Evolutionary conservation across 1,139 yeast genomes (phyloP), one percentile per base, ranked within the genome.

Genomic region (Geotrichum aggregatum): DNA sequence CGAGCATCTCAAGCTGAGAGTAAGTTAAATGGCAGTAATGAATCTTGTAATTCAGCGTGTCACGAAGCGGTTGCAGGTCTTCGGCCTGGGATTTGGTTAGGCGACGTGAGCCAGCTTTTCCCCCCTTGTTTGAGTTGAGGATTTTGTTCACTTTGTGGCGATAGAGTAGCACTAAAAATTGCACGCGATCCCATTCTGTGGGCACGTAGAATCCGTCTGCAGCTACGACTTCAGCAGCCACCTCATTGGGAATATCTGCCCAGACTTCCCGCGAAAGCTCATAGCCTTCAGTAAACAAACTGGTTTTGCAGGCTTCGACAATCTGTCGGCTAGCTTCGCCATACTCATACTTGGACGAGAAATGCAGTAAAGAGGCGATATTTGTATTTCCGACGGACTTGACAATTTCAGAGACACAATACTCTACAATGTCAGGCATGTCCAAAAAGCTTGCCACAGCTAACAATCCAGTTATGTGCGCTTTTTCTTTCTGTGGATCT

Each of bases 131-230:
- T 3, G 43, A 38, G 10, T 30, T 24, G 7, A 44, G 21, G 14
- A 42, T 18, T 19, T 21, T 19, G n/a, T 55, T 38, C 4, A 45
- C 54, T 44, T 55, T 54, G 38, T 54, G 26, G 14, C 50, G 47
- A 44, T 59, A 59, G 7, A 60, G 49, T 1, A 44, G 41, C 14
- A 75, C 69, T 4, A 74, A 66, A 56, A 77, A 76, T 18, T 73
- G 58, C 44, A 78, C 76, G 48, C 83, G 64, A 45, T 76, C 80
- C 78, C 79, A 76, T 61, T 78, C 83, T 1, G 72, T 70, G 1
- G 78, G 77, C 3, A 77, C 77, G 60, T 73, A 78, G 56, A 78
- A 78, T 14, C 74, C 75, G 57, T 78, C 80, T 18, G 73, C 67
- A 0, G 75, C 73, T 4, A 77, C 68, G 3, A 76, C 75, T 24